phyloP scores from a whole-genome alignment of 1,284 basidiomycete genomes.

The Rhodotorula sp. region DNA sequence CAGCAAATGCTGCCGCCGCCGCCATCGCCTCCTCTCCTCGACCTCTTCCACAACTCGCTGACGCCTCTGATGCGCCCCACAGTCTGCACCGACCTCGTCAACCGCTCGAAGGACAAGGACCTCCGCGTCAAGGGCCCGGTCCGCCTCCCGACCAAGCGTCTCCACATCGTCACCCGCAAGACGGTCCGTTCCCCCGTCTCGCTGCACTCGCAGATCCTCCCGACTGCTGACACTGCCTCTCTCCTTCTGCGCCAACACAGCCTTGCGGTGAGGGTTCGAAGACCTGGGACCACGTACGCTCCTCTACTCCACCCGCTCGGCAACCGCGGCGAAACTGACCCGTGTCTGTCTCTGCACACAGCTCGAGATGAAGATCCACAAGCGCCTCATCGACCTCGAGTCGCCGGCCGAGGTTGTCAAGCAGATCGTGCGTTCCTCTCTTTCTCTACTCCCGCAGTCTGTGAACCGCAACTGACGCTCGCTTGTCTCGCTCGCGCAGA shows the following conservation, averaged over 20 bases:
- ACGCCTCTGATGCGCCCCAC: slow-evolving; percentile 81
- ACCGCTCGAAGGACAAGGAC: slow-evolving; percentile 99
- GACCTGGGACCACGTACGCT: slow-evolving; percentile 87
- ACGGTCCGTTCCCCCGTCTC: slow-evolving; percentile 62
- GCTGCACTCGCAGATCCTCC: not conserved
- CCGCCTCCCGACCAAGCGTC: slow-evolving; percentile 94
- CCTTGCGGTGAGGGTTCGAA: slow-evolving; percentile 99
- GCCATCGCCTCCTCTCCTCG: not conserved
- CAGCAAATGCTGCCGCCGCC: too few relatives aligned
- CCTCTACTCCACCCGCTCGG: too few relatives aligned
- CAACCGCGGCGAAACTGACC: not conserved
- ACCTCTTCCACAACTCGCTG: slow-evolving; percentile 82
- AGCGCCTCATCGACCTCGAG: slow-evolving; percentile 98
- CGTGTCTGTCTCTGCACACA: not conserved
- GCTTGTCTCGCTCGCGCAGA: slow-evolving; percentile 59
- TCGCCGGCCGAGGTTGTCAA: slow-evolving; percentile 99
- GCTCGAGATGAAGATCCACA: slow-evolving; percentile 99
- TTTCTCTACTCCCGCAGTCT: not conserved
- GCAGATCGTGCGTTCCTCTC: slow-evolving; percentile 78
- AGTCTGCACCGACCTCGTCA: slow-evolving; percentile 96
- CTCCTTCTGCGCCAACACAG: slow-evolving; percentile 53
- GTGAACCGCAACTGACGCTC: too few relatives aligned
- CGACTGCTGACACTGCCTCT: not conserved
- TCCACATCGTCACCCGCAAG: slow-evolving; percentile 98
- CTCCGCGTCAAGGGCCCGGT: slow-evolving; percentile 99